Evolutionary conservation across 805 yeast species (phyloP).

Genomic region (Kuraishia piskuri): DNA sequence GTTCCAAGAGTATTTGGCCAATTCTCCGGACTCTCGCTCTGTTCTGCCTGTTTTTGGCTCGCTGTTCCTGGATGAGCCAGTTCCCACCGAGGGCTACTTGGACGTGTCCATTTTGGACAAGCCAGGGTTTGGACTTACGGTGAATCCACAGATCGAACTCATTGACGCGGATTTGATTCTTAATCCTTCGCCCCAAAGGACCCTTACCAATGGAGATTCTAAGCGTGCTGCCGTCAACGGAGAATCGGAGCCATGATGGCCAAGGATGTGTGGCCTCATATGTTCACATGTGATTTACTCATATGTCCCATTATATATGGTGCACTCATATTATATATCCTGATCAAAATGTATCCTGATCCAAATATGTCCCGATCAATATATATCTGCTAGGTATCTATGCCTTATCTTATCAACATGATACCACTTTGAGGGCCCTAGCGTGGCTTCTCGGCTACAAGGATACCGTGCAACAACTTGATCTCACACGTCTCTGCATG

Average conservation of each 20-base stretch:
- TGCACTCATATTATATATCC: too few relatives aligned
- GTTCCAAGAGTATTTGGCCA: constrained; percentile 42
- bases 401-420: neutral
- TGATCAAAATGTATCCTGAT: too few relatives aligned
- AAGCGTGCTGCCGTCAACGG: neutral
- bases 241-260: neutral
- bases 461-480: neutral
- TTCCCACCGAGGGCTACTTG: constrained; percentile 34
- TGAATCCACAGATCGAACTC: constrained; percentile 33
- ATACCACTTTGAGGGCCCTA: neutral
- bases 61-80: constrained; percentile 37
- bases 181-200: constrained; percentile 30
- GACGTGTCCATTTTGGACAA: constrained; percentile 30
- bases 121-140: constrained; percentile 41
- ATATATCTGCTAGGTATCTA: neutral
- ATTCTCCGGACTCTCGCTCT: constrained; percentile 36
- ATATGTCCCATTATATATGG: too few relatives aligned
- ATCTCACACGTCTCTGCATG: neutral
- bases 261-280: too few relatives aligned
- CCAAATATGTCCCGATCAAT: too few relatives aligned
- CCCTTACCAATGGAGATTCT: neutral
- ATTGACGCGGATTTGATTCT: constrained; percentile 30
- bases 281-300: too few relatives aligned
- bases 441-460: neutral
- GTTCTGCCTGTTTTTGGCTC: constrained; percentile 40